Conservation (phyloP, 371 early-diverging fungal species). For the Capillidium heterosporum region DNA sequence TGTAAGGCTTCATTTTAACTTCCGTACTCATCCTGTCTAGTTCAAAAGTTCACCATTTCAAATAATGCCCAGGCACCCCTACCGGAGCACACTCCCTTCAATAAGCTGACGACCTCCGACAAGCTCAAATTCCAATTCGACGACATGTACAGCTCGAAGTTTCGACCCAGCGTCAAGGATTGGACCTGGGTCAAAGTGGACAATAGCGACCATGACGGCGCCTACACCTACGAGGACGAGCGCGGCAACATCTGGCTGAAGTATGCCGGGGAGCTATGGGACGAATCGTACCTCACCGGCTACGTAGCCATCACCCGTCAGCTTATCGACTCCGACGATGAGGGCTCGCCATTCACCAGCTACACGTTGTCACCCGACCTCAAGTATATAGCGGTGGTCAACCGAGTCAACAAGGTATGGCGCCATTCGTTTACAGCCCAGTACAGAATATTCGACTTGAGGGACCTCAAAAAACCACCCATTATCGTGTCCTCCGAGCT, state of each 20-base stretch:
- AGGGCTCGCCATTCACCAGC: neutral
- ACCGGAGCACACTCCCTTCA: no score
- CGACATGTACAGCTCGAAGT: neutral
- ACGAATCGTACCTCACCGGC: neutral
- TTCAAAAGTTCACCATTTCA: no score
- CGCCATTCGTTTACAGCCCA: neutral
- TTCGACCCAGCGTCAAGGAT: neutral
- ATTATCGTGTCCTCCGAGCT: neutral
- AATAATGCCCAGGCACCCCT: no score
- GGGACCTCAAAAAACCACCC: neutral
- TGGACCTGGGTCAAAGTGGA: neutral
- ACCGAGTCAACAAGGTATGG: neutral
- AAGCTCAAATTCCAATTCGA: conserved; percentile 3
- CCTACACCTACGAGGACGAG: neutral
- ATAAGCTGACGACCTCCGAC: no score
- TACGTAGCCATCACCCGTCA: neutral
- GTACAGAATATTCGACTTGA: neutral
- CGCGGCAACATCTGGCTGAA: neutral
- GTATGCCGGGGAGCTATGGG: neutral
- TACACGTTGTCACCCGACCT: conserved; percentile 1
- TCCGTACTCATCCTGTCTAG: no score
- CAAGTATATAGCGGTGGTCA: conserved; percentile 1
- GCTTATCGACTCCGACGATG: neutral
- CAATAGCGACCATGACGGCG: conserved; percentile 1
- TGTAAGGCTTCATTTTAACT: no score